Percentiles rank a stretch among this genome's conserved stretches.
These are phyloP conservation scores for Cucurbitaria berberidis DNA, from an alignment of 2,329 filamentous ascomycete species.

Conservation along the genomic window DNA sequence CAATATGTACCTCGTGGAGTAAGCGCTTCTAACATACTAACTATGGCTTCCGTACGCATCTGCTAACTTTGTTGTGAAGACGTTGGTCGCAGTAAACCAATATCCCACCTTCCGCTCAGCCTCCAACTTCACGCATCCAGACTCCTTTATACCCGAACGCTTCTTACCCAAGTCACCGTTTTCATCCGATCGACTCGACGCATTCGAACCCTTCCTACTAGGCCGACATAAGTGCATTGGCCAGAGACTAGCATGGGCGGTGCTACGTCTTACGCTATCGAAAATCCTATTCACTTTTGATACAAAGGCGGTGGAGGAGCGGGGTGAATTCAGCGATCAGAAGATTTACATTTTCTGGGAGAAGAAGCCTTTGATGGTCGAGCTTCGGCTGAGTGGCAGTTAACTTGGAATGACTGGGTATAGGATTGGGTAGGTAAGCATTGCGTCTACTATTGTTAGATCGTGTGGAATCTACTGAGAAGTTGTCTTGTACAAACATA, in stretches of 20 bases:
- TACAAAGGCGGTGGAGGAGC: constrained; percentile 2
- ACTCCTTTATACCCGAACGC: constrained; percentile 38
- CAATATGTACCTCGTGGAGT: constrained; percentile 19
- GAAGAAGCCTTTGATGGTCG: constrained; percentile 13
- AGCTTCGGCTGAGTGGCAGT: neutral
- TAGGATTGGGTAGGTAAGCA: neutral
- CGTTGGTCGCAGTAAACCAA: constrained; percentile 28
- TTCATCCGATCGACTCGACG: constrained; percentile 24
- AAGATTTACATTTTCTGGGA: constrained; percentile 28
- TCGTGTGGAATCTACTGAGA: no score
- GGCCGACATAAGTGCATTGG: constrained; percentile 34
- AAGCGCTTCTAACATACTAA: constrained; percentile 5
- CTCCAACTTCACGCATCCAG: constrained; percentile 34
- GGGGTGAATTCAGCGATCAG: constrained; percentile 20
- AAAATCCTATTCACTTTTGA: constrained; percentile 48
- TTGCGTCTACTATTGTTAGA: neutral
- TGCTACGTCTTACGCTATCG: constrained; percentile 45
- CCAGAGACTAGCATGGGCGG: constrained; percentile 32
- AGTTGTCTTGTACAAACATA: no score
- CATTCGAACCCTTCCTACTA: constrained; percentile 27
- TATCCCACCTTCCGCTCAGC: constrained; percentile 32
- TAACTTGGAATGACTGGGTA: neutral
- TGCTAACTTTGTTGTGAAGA: constrained; percentile 7
- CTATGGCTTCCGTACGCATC: neutral
- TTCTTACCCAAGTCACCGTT: constrained; percentile 32